A percentile compares a stretch with the other conserved stretches of the same genome.
Conservation (phyloP, 805 yeast species). For the Metschnikowia corniflorae region DNA sequence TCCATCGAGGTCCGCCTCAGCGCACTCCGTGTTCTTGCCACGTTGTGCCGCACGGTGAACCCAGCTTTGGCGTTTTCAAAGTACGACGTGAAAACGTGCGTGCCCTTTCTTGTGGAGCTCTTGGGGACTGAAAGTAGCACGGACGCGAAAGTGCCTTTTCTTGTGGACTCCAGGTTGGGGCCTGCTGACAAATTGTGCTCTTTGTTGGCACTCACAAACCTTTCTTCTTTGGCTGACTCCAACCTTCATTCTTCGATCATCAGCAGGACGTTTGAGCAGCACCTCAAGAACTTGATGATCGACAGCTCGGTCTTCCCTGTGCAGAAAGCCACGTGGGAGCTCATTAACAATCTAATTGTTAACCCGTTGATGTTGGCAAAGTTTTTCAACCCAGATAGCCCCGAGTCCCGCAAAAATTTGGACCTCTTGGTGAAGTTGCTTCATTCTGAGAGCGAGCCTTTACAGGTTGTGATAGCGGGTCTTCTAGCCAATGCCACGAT, state of each 20-base stretch:
- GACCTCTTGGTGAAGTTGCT: slow-evolving; percentile 30
- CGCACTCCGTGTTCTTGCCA: slow-evolving; percentile 44
- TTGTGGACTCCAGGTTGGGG: slow-evolving; percentile 17
- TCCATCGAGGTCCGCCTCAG: slow-evolving; percentile 20
- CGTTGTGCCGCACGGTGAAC: slow-evolving; percentile 41
- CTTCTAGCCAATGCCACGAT: slow-evolving; percentile 39
- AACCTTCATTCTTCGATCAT: slow-evolving; percentile 37
- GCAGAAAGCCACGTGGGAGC: slow-evolving; percentile 60
- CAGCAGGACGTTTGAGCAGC: slow-evolving; percentile 47
- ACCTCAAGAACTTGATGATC: slow-evolving; percentile 39
- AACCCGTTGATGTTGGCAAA: slow-evolving; percentile 44
- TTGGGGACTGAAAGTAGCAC: slow-evolving; percentile 29
- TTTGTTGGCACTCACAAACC: slow-evolving; percentile 63
- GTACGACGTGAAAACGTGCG: slow-evolving; percentile 37
- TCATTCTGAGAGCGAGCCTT: slow-evolving; percentile 27
- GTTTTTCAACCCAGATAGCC: slow-evolving; percentile 51
- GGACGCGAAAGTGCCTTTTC: neutral
- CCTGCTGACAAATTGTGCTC: slow-evolving; percentile 50
- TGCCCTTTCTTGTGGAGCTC: slow-evolving; percentile 49
- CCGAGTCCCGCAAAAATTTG: slow-evolving; percentile 36
- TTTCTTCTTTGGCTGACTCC: slow-evolving; percentile 45
- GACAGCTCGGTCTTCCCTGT: slow-evolving; percentile 39
- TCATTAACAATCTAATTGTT: slow-evolving; percentile 56
- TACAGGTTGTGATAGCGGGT: slow-evolving; percentile 32
- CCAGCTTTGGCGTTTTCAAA: slow-evolving; percentile 41